Evolutionary conservation across 331 rosid genomes (phyloP), one percentile per base, ranked within the genome.

Genomic region (Pyracantha coccinea): DNA sequence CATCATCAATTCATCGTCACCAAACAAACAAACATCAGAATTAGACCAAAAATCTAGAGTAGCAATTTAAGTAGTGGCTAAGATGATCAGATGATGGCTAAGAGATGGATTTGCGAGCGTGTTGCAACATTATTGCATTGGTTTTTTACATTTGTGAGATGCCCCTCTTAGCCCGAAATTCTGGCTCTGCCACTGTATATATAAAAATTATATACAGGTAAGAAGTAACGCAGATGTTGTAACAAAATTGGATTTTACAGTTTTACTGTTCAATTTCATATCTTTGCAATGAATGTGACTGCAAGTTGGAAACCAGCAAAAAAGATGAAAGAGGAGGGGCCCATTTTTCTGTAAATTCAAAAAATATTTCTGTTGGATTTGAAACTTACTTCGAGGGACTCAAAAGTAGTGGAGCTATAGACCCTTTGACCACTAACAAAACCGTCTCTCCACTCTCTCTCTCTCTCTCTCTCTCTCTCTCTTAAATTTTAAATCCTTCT

Each of bases 381-480:
- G 57, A 50, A 91, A 79, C 85, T 78, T 69, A 58, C 80, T 58
- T 78, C 82, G 90, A 63, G 91, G 92, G 85, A 83, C 83, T 68
- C 54, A 81, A 79, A 82, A 83, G 89, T 83, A 79, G 88, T 83
- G 84, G 68, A 75, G 44, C 62, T 20, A 2, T 17, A 66, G 53
- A 69, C 61, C 29, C 66, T 85, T 91, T 83, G 89, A 64, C 68
- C 68, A 33, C 52, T 10, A 17, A 68, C 89, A 70, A 66, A 32
- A 29, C 62, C 61, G 35, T 74, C 45, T 27, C 28, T 3, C 62
- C 59, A 17, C 47, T 32, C 71, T 73, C 76, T 21, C 75, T 73
- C 75, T 72, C 77, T 65, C 75, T 20, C 77, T 62, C 73, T 50
- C 73, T 21, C 69, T 64, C 74, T 7, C 50, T 31, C 59, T 38